Evolutionary conservation across 805 yeast species (phyloP).

Genomic region (Sugiyamaella boreocaroliniensis): DNA sequence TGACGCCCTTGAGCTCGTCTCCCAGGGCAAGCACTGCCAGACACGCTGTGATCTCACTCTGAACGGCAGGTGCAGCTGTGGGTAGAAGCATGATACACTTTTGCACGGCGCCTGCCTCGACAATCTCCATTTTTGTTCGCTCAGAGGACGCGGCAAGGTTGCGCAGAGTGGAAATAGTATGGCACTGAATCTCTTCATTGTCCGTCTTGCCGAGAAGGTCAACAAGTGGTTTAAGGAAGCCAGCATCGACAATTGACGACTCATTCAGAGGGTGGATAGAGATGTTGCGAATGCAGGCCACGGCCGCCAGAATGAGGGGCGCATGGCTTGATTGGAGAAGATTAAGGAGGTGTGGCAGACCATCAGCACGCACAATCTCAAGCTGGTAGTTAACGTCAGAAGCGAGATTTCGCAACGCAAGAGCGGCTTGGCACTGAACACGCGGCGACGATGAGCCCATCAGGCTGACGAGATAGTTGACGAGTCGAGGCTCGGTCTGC

Average conservation of each 20-base stretch:
- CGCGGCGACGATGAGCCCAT: constrained; percentile 93
- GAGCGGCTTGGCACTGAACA: constrained; percentile 97
- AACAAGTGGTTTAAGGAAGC: constrained; percentile 87
- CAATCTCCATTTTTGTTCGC: constrained; percentile 81
- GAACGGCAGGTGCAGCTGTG: constrained; percentile 83
- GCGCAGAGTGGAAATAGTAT: constrained; percentile 92
- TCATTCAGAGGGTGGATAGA: constrained; percentile 96
- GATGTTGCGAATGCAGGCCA: constrained; percentile 95
- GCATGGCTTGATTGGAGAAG: constrained; percentile 83
- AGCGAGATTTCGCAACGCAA: constrained; percentile 92
- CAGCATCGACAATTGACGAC: constrained; percentile 92
- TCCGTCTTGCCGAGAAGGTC: constrained; percentile 66
- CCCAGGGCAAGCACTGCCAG: constrained; percentile 95
- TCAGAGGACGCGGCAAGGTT: constrained; percentile 95
- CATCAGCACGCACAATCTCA: constrained; percentile 93
- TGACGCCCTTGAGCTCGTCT: constrained; percentile 81
- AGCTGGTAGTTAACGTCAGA: constrained; percentile 93
- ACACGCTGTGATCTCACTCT: constrained; percentile 94
- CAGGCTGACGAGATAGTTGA: constrained; percentile 74
- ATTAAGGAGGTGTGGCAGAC: constrained; percentile 87
- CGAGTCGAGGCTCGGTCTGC: constrained; percentile 87
- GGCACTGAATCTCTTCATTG: constrained; percentile 96
- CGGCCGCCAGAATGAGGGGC: constrained; percentile 91
- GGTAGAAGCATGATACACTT: constrained; percentile 85
- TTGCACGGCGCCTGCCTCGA: constrained; percentile 92